A percentile compares a stretch with the other conserved stretches of the same genome.
These are phyloP conservation scores for Globisporangium spiculum DNA, from an alignment of 352 stramenopile species.

Conservation along the genomic window DNA sequence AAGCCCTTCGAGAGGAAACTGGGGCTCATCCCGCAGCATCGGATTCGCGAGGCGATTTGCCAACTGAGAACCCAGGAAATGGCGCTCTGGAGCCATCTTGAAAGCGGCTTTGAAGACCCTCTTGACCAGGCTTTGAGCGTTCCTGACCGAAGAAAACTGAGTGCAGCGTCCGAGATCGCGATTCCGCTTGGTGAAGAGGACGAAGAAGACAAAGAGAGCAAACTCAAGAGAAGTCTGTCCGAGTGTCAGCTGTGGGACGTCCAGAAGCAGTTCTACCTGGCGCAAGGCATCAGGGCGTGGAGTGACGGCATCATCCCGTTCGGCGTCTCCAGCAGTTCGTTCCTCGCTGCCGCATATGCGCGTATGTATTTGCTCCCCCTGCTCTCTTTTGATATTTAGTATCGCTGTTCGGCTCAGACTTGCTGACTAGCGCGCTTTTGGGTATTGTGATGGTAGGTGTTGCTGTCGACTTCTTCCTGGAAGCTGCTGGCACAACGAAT, in stretches of 20 bases:
- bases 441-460: constrained; percentile 18
- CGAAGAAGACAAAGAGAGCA: not conserved
- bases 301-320: constrained; percentile 71
- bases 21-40: constrained; percentile 40
- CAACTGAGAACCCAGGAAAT: constrained; percentile 24
- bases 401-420: not conserved
- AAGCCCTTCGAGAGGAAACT: constrained; percentile 54
- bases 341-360: constrained; percentile 65
- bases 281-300: constrained; percentile 74
- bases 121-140: not conserved
- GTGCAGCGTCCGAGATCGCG: not conserved
- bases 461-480: constrained; percentile 45
- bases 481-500: not conserved
- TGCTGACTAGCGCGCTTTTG: not conserved
- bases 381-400: not conserved
- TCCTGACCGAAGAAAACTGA: not conserved
- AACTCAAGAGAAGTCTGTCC: constrained; percentile 29
- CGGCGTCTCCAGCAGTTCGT: constrained; percentile 77
- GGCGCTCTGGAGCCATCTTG: constrained; percentile 31
- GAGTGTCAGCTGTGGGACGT: constrained; percentile 63
- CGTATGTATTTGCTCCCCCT: constrained; percentile 19
- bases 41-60: constrained; percentile 34
- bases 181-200: not conserved
- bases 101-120: not conserved
- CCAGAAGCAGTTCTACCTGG: constrained; percentile 79